Evolutionary conservation across 192 early-diverging fungal genomes (phyloP).

Genomic region (Haplosporangium gracile): DNA sequence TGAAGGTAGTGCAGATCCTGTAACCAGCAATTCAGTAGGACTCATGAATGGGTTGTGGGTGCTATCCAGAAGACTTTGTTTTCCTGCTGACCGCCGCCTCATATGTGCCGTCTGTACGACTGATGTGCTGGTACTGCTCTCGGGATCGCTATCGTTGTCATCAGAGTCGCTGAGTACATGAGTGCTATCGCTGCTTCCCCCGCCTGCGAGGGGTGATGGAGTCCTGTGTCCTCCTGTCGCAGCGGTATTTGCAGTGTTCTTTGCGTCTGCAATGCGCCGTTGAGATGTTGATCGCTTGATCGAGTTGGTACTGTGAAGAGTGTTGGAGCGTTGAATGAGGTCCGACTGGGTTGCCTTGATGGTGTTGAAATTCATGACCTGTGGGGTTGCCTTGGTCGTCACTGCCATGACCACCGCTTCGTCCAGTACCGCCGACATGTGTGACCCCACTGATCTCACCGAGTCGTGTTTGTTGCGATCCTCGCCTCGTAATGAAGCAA

Average conservation of each 20-base stretch:
- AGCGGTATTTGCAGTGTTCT: conserved; percentile 6
- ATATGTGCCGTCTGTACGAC: neutral
- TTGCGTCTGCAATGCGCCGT: conserved; percentile 17
- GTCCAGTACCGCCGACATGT: conserved; percentile 30
- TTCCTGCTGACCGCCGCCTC: neutral
- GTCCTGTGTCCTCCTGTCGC: neutral
- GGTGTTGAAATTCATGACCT: conserved; percentile 48
- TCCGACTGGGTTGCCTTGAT: conserved; percentile 44
- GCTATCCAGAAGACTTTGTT: neutral
- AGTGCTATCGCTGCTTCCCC: neutral
- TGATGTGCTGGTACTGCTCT: neutral
- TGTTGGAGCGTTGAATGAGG: conserved; percentile 50
- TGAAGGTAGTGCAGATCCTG: neutral
- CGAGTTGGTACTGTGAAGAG: conserved; percentile 51
- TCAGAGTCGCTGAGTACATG: neutral
- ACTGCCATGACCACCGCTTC: conserved; percentile 57
- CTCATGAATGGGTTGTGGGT: conserved; percentile 37
- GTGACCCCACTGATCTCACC: conserved; percentile 15
- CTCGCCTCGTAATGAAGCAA: conserved; percentile 14
- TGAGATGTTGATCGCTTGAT: conserved; percentile 46
- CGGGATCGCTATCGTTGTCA: neutral
- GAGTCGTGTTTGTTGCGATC: conserved; percentile 45
- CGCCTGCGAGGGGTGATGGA: conserved; percentile 14
- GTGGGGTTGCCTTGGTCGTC: conserved; percentile 42
- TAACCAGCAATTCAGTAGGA: neutral